Base-by-base conservation (phyloP, 495 filamentous ascomycete genomes). In the Hypomontagnella monticulosa region DNA sequence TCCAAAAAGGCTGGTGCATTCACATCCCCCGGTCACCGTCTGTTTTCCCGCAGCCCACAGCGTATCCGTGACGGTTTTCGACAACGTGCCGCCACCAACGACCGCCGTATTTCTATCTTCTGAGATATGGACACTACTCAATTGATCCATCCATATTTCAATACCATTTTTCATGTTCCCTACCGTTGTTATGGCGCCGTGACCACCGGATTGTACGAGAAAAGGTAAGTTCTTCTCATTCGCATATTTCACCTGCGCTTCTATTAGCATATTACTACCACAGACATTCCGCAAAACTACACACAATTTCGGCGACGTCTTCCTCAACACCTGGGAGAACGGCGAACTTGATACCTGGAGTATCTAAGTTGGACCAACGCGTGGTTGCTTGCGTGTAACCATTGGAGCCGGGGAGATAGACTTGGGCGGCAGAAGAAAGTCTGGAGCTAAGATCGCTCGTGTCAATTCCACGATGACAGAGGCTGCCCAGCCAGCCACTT, bases 1-100 rank as follows among this genome's bases (percentile, higher is more conserved):
- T 6, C 85, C 86, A 2, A 87, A 61, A 54, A 78, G 69, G 57
- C 82, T 79, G 33, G 84, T 81, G 67, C 86, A 89, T 63, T 86
- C 79, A 49, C 84, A 85, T 4, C 72, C 76, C 37, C 85, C 85
- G 14, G 84, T 85, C 0, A 83, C 81, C 27, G 77, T 74, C 63
- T 76, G 74, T 50, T 78, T 78, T 11, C 71, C 69, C 5, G 49
- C 63, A 12, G 57, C 64, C 57, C 73, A 78, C 0, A 80, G 61
- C 5, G 58, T 42, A 11, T 73, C 59, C 1, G 62, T 75, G 1
- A 80, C 41, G 0, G 66, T 62, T 10, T 63, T 70, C 0, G 67
- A 59, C 10, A 67, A 72, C 0, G 76, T 71, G 3, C 85, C 85
- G 15, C 83, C 85, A 8, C 82, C 83, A 47, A 86, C 69, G 0